Percentiles rank a stretch among this genome's conserved stretches.
Conservation (phyloP, 2,329 filamentous ascomycete species). For the Aulographum hederae region DNA sequence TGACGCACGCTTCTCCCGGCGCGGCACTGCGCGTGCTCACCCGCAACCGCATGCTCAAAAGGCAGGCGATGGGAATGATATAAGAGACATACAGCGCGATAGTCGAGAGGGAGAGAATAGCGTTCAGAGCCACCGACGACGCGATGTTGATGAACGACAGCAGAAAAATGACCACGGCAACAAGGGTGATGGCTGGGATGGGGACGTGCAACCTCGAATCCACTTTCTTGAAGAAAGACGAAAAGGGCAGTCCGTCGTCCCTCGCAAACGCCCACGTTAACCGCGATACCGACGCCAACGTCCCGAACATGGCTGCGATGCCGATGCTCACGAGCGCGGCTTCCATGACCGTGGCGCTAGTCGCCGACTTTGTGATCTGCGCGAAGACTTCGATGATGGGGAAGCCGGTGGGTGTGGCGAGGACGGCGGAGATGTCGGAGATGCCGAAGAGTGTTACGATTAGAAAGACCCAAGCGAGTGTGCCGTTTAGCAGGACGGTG, state of each 20-base stretch:
- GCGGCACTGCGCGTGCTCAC: constrained; percentile 8
- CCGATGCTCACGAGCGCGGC: constrained; percentile 20
- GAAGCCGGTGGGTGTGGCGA: constrained; percentile 11
- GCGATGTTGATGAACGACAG: constrained; percentile 7
- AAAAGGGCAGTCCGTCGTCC: constrained; percentile 26
- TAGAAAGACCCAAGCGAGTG: constrained; percentile 20
- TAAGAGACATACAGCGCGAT: constrained; percentile 16
- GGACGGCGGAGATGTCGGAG: constrained; percentile 13
- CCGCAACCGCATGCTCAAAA: constrained; percentile 10
- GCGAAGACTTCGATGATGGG: constrained; percentile 22
- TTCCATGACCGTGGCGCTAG: constrained; percentile 21
- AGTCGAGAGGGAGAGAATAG: constrained; percentile 14
- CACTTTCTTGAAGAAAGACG: constrained; percentile 15
- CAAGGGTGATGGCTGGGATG: constrained; percentile 10
- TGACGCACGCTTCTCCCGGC: too few species aligned
- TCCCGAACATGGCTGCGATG: constrained; percentile 21
- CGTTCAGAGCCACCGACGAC: constrained; percentile 12
- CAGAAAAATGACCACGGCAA: constrained; percentile 8
- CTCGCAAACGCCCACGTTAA: constrained; percentile 31
- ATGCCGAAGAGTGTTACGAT: constrained; percentile 22
- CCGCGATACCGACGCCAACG: constrained; percentile 28
- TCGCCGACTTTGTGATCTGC: constrained; percentile 21
- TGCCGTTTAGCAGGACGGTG: constrained; percentile 20
- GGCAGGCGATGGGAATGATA: constrained; percentile 13
- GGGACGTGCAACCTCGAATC: constrained; percentile 12